These are phyloP conservation scores for Cenchrus fungigraminus DNA, from an alignment of 176 grass and related monocot genomes.

Conservation along the genomic window DNA sequence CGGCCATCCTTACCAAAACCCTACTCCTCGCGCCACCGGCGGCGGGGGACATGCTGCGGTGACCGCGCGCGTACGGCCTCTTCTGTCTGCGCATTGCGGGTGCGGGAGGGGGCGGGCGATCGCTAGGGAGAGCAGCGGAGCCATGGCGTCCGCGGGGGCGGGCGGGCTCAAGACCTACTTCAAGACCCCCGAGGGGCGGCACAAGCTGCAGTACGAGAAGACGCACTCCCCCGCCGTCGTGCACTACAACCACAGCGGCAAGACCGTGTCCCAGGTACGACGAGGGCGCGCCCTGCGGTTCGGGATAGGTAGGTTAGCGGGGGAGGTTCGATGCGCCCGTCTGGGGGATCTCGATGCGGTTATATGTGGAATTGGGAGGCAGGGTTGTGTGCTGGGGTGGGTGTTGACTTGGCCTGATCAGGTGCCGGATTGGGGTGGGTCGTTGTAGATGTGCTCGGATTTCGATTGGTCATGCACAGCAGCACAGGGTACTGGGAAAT, in stretches of 20 bases:
- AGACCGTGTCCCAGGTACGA: conserved; percentile 82
- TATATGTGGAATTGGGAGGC: conserved; percentile 35
- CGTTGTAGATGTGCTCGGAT: conserved; percentile 13
- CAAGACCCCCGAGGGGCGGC: conserved; percentile 93
- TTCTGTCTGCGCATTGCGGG: neutral
- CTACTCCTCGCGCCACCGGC: conserved; percentile 37
- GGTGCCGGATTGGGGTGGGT: conserved; percentile 1
- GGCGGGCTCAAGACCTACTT: conserved; percentile 83
- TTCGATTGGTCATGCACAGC: conserved; percentile 8
- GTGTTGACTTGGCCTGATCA: conserved; percentile 50
- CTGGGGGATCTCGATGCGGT: conserved; percentile 36
- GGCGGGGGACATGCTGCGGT: conserved; percentile 6
- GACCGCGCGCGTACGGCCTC: neutral
- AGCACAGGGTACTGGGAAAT: neutral
- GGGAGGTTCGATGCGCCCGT: neutral
- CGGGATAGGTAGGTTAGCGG: neutral
- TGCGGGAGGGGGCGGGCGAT: neutral
- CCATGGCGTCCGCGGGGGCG: conserved; percentile 62
- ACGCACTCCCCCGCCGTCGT: conserved; percentile 68
- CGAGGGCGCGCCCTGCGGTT: neutral
- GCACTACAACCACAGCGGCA: conserved; percentile 80
- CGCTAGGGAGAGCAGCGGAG: conserved; percentile 13
- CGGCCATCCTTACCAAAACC: conserved; percentile 36
- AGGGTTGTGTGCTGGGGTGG: neutral
- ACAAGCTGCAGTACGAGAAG: conserved; percentile 98